Evolutionary conservation across 441 rosid genomes (phyloP), one percentile per base, ranked within the genome.

Genomic region (Aquilaria agallochum): DNA sequence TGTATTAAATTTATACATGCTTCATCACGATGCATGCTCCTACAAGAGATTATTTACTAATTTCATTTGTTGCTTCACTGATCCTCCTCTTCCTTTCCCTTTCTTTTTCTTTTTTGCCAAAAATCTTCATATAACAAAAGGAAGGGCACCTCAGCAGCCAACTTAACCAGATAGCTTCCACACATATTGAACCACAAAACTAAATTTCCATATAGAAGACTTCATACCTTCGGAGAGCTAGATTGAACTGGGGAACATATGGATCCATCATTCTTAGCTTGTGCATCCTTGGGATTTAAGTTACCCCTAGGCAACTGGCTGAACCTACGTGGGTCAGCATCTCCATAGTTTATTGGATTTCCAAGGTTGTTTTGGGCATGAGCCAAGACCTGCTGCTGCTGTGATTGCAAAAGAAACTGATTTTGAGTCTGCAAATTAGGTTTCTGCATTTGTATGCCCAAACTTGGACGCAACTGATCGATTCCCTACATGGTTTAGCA

Each of bases 161-260:
- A 46, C 48, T 30, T 44, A 5, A 58, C 10, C 7, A 58, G 4
- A 56, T 58, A 50, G n/a, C 54, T 58, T 44, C 51, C 11, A 31
- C 3, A 11, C 27, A 45, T 14, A 12, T 31, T 9, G 5, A 59
- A 27, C 51, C 11, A 10, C 5, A 62, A 31, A 40, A 12, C 50
- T 12, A 15, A 15, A 32, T 6, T 20, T 56, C 40, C n/a, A 62
- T 15, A 53, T 46, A 54, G 55, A 65, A 33, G 51, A 13, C 12
- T 45, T 50, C 68, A 62, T 62, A 86, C 92, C 92, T 82, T 80
- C 27, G 89, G 85, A 11, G 87, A 81, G 70, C 74, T 79, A 72
- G 92, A 75, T 55, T 73, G 84, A 58, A 64, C 68, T 20, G 89
- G 87, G 47, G 82, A 81, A 80, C 83, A 70, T 59, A 78, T 73